Evolutionary conservation across 192 early-diverging fungal species (phyloP), one percentile per base, ranked within the genome.

Genomic region (Umbelopsis isabellina): DNA sequence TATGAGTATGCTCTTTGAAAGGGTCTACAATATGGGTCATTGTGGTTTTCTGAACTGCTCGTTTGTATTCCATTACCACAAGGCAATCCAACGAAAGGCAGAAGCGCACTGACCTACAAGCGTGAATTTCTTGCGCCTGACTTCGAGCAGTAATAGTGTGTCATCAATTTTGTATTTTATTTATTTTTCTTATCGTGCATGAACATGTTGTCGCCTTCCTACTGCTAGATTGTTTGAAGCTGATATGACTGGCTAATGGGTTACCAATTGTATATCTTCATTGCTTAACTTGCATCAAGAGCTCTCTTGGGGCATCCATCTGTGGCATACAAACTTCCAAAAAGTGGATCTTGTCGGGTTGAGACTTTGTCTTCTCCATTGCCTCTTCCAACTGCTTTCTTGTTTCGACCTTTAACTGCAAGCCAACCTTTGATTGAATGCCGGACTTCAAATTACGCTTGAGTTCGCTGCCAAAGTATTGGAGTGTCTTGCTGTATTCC

Each of bases 301-400:
- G 70, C 50, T 82, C 80, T 46, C 70, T 46, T 18, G 84, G 84
- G 25, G 78, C 83, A 71, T 85, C 84, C 51, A 78, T 68, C 65
- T 72, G 64, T 53, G 73, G 72, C 77, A 84, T 83, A 18, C 85
- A 70, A n/a, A 85, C 33, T 73, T 85, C 84, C 10, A 85, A 21
- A 37, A 85, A 72, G 44, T 84, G 83, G 25, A 85, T 85, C 15
- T 67, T 51, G 58, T 80, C 67, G 7, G 15, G 61, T 46, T 83
- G 68, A 9, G 20, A 23, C 22, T 52, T 72, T 16, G 75, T 72
- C 22, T 66, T 52, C 13, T 49, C 37, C 66, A 85, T 74, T 13
- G 70, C 78, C 10, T 49, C 46, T 47, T 81, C 84, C 21, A 85
- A 74, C 45, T 85, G 83, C 20, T 71, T 21, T 37, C 79, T 68